Evolutionary conservation across 257 asterid genomes (phyloP).

Genomic region (Striga asiatica): DNA sequence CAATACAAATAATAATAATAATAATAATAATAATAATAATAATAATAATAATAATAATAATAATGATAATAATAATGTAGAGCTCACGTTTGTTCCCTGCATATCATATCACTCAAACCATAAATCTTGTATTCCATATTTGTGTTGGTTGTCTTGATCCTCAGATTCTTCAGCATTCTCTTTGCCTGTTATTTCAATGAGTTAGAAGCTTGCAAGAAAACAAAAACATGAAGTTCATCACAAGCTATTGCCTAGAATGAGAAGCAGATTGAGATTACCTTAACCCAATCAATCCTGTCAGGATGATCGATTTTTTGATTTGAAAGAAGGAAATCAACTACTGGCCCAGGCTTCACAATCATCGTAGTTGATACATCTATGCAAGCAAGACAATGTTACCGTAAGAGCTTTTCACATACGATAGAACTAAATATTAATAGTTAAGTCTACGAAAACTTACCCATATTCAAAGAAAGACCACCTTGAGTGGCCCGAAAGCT

Average conservation of each 20-base stretch:
- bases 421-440: too few relatives aligned
- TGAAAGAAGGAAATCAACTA: slow-evolving; percentile 36
- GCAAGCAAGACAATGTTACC: background rate
- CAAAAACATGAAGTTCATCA: background rate
- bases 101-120: slow-evolving; percentile 45
- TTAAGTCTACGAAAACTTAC: slow-evolving; percentile 28
- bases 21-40: too few relatives aligned
- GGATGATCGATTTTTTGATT: slow-evolving; percentile 48
- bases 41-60: too few relatives aligned
- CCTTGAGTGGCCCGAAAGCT: slow-evolving; percentile 61
- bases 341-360: slow-evolving; percentile 54
- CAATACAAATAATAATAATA: too few relatives aligned
- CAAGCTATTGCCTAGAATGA: background rate
- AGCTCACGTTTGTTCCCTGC: slow-evolving; percentile 48
- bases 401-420: background rate
- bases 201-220: background rate
- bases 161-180: slow-evolving; percentile 46
- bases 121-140: slow-evolving; percentile 44
- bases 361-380: slow-evolving; percentile 66
- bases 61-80: too few relatives aligned
- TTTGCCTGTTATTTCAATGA: slow-evolving; percentile 33
- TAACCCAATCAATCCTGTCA: slow-evolving; percentile 37
- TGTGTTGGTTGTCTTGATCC: slow-evolving; percentile 29
- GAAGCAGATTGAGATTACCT: slow-evolving; percentile 28
- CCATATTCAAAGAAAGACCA: slow-evolving; percentile 59